Base-by-base conservation (phyloP, 495 filamentous ascomycete species). In the Penicillium cataractarum region DNA sequence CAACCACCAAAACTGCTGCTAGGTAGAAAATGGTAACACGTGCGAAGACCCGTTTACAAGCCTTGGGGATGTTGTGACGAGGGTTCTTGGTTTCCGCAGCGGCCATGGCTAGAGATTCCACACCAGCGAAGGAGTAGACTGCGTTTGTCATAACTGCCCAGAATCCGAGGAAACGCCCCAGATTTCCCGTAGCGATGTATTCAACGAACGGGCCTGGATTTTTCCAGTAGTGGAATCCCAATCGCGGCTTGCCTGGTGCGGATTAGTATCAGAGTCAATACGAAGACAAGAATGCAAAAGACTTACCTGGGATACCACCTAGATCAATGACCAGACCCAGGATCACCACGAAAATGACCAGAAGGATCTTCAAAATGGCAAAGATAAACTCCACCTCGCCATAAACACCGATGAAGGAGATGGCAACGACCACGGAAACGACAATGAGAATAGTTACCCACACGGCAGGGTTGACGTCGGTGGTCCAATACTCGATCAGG, bases 401-500 rank as follows among this genome's bases (percentile, higher is more conserved):
- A 64, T 72, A 78, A 12, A 74, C 78, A n/a, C 83, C 71, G 24
- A 87, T 78, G 48, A 84, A 80, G 0, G 80, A 76, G 37, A 88
- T 72, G 5, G 83, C 82, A 6, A 87, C 80, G 6, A 78, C 61
- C 21, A 83, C 79, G 12, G 84, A 84, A 10, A 86, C 60, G 13
- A 83, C 56, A 61, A 87, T 84, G 53, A 87, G 83, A 24, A 83
- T 65, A 24, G 83, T 76, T 44, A 88, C 83, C 71, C 85, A 86
- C 5, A 82, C 72, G 0, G 82, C 77, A 0, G 82, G 73, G 59
- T 81, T 83, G 37, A 85, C 65, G 33, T 82, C 74, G n/a, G 79
- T 81, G n/a, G 79, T 81, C 83, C 84, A 88, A 64, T 80, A 89
- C 68, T 84, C 75, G 54, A 88, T 82, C 24, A 89, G 67, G 7